Evolutionary conservation across 805 yeast species (phyloP), one percentile per base, ranked within the genome.

Genomic region (Wickerhamiella australiensis): DNA sequence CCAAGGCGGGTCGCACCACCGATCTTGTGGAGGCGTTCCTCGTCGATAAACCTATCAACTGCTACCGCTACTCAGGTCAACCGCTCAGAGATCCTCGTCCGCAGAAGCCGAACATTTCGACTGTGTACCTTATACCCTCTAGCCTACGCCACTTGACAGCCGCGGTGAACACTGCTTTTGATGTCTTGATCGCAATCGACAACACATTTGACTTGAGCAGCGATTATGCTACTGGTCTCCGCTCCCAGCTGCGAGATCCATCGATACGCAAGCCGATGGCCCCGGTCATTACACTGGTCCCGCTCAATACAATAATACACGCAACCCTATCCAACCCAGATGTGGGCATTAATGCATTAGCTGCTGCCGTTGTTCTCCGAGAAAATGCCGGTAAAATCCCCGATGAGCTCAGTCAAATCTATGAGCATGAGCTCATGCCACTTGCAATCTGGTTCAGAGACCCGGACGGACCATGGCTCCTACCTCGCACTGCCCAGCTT

Each of bases 271-370:
- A 55, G 50, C 44, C 58, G 1, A 53, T 48, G 8, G 74, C 82
- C 0, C 81, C 85, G 8, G 67, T 85, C 3, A 59, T 90, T 22
- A 68, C 90, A 33, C 67, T 90, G 21, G 78, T 85, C 2, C 82
- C 95, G 1, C 75, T 80, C 51, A 80, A 85, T 58, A 80, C 94
- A 2, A 78, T 85, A 22, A 96, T 90, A 57, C 97, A 90, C 61
- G 79, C 86, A 54, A 76, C 78, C 53, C 59, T 74, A 51, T 68
- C 72, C 57, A 59, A 67, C 66, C 56, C 64, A 57, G 53, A 56
- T 27, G 13, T 59, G 55, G 67, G 86, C 41, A 80, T 77, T 54
- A 79, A 78, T 43, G 78, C 82, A 8, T 78, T 88, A 1, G 85
- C 95, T 0, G 86, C 94, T 0, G 73, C 82, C 17, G 95, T 87